Evolutionary conservation across 2,329 filamentous ascomycete species (phyloP).

Genomic region (Fusarium miscanthi): DNA sequence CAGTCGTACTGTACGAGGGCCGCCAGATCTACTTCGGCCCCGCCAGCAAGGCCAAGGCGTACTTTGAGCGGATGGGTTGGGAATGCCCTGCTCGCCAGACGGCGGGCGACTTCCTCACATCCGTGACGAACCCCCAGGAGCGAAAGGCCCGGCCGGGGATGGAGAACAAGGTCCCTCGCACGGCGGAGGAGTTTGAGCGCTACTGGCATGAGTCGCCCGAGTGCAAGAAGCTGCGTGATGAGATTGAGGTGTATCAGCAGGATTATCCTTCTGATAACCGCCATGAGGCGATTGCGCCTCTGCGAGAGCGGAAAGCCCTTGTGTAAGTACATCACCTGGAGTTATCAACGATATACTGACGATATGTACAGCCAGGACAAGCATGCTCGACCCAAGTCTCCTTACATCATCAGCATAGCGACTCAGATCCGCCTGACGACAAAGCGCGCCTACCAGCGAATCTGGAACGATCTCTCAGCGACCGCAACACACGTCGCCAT

Average conservation of each 20-base stretch:
- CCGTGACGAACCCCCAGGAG: constrained; percentile 73
- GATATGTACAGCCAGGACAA: constrained; percentile 57
- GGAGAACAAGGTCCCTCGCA: constrained; percentile 71
- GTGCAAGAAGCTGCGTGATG: constrained; percentile 54
- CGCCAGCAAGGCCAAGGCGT: constrained; percentile 67
- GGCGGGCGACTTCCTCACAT: constrained; percentile 76
- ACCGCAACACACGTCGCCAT: constrained; percentile 59
- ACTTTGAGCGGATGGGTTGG: constrained; percentile 77
- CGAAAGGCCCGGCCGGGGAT: constrained; percentile 66
- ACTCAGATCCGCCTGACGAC: constrained; percentile 66
- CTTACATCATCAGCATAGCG: constrained; percentile 66
- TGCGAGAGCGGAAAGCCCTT: constrained; percentile 61
- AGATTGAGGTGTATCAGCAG: constrained; percentile 63
- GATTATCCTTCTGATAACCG: constrained; percentile 57
- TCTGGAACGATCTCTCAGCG: constrained; percentile 63
- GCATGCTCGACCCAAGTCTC: constrained; percentile 64
- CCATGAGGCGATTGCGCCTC: constrained; percentile 51
- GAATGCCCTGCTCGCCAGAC: constrained; percentile 74
- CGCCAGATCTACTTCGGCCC: constrained; percentile 81
- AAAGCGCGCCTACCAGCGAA: constrained; percentile 62
- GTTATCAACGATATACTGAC: fast-evolving
- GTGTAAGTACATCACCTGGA: background rate
- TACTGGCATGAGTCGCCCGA: constrained; percentile 60
- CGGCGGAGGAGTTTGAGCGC: constrained; percentile 74
- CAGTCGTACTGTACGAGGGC: constrained; percentile 79